Evolutionary conservation across 1,284 basidiomycete genomes (phyloP).

Genomic region (Amylostereum areolatum): DNA sequence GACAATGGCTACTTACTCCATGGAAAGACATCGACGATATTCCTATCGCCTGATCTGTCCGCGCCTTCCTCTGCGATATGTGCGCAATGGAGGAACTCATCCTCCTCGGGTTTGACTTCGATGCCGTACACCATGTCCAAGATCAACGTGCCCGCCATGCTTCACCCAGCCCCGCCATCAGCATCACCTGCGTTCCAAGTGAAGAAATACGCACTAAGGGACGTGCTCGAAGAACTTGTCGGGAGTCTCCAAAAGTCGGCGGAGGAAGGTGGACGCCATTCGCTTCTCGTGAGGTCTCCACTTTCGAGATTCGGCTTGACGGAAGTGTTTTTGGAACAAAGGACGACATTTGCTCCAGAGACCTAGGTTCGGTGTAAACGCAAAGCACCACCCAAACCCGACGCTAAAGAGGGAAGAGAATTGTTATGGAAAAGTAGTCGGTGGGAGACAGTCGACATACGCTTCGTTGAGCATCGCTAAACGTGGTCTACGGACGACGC

Average conservation of each 20-base stretch:
- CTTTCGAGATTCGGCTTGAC: background rate
- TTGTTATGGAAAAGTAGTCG: no score
- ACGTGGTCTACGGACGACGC: no score
- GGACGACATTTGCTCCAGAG: background rate
- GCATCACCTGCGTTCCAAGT: background rate
- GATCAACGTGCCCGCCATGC: background rate
- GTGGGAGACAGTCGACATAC: no score
- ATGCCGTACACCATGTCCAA: background rate
- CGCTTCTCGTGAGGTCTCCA: background rate
- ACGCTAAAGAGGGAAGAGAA: no score
- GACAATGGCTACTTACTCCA: background rate
- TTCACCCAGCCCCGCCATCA: background rate
- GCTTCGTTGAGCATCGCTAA: no score
- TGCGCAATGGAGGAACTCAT: background rate
- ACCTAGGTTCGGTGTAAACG: no score
- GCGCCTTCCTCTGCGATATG: background rate
- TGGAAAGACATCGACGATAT: background rate
- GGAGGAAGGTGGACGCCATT: background rate
- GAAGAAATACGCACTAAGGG: slow-evolving; percentile 1
- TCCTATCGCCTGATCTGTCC: background rate
- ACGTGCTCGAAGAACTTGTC: slow-evolving; percentile 2
- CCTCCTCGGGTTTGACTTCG: background rate
- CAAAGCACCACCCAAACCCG: no score
- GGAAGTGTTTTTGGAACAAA: background rate
- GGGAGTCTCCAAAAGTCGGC: background rate